Evolutionary conservation across 352 stramenopile species (phyloP).

Genomic region (Plasmopara muralis): DNA sequence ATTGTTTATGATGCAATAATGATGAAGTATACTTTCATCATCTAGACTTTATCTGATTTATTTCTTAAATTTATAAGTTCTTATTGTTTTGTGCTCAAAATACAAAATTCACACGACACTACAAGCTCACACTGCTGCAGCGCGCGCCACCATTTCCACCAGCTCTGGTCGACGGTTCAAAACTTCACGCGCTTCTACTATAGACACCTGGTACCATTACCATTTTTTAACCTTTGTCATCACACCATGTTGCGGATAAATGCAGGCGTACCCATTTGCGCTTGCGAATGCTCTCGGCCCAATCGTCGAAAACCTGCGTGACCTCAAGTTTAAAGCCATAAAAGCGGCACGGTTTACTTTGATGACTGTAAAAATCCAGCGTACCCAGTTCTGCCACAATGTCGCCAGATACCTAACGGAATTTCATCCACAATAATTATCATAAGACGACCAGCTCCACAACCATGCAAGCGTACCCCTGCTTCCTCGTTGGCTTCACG

Average conservation of each 20-base stretch:
- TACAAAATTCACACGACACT: too few relatives aligned
- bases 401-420: conserved; percentile 32
- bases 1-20: too few relatives aligned
- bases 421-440: conserved; percentile 1
- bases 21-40: too few relatives aligned
- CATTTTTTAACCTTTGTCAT: neutral
- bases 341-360: conserved; percentile 43
- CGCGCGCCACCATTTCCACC: conserved; percentile 34
- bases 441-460: neutral
- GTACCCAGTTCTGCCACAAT: conserved; percentile 34
- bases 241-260: neutral
- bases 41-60: too few relatives aligned
- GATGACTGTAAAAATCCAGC: conserved; percentile 43
- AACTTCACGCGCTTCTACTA: conserved; percentile 23
- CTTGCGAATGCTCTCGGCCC: conserved; percentile 44
- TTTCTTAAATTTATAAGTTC: too few relatives aligned
- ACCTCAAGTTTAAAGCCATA: conserved; percentile 37
- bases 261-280: conserved; percentile 44
- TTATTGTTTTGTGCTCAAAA: too few relatives aligned
- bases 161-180: conserved; percentile 35
- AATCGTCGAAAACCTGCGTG: conserved; percentile 39
- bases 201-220: conserved; percentile 19
- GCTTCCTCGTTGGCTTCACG: conserved; percentile 93
- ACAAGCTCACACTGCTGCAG: conserved; percentile 12
- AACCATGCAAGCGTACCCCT: conserved; percentile 40